Percentiles rank a stretch among this genome's conserved stretches.
phyloP scores from a whole-genome alignment of 805 yeast genomes.

The Zygoascus flipseniorum region DNA sequence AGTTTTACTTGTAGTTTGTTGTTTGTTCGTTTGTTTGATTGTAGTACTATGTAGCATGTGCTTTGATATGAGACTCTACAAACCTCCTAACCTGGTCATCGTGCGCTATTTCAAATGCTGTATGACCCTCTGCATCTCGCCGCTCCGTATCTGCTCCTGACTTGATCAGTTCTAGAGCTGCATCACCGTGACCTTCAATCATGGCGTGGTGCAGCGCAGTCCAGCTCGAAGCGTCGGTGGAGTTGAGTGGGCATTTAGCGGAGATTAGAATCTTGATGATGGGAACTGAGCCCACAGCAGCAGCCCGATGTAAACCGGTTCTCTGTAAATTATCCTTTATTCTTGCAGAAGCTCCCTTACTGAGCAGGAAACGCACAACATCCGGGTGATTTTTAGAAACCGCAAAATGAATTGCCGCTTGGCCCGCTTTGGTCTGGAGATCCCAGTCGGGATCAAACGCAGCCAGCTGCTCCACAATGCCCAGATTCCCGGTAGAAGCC shows the following conservation, averaged over 20 bases:
- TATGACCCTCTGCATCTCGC: constrained; percentile 44
- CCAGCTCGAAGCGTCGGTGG: constrained; percentile 67
- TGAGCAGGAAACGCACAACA: constrained; percentile 47
- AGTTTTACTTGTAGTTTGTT: too few species aligned
- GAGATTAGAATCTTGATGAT: constrained; percentile 47
- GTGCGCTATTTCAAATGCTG: constrained; percentile 46
- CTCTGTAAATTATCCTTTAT: constrained; percentile 59
- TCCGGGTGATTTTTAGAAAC: constrained; percentile 56
- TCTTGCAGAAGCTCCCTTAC: constrained; percentile 52
- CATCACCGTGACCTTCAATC: constrained; percentile 83
- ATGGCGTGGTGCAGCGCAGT: constrained; percentile 83
- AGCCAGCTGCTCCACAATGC: constrained; percentile 42
- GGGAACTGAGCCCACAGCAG: constrained; percentile 58
- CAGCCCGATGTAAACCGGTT: constrained; percentile 75
- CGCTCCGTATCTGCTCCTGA: constrained; percentile 56
- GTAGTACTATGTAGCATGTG: too few species aligned
- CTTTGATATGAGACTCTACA: constrained; percentile 6
- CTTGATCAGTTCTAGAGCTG: constrained; percentile 50
- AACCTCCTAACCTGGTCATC: constrained; percentile 40
- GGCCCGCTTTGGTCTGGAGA: constrained; percentile 55
- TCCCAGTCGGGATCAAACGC: constrained; percentile 51
- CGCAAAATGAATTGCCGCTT: constrained; percentile 69
- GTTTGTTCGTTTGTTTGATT: too few species aligned
- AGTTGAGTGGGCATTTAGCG: constrained; percentile 56
- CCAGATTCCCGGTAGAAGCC: constrained; percentile 58